Evolutionary conservation across 2,329 filamentous ascomycete species (phyloP).

Genomic region (Mariannaea sp.): DNA sequence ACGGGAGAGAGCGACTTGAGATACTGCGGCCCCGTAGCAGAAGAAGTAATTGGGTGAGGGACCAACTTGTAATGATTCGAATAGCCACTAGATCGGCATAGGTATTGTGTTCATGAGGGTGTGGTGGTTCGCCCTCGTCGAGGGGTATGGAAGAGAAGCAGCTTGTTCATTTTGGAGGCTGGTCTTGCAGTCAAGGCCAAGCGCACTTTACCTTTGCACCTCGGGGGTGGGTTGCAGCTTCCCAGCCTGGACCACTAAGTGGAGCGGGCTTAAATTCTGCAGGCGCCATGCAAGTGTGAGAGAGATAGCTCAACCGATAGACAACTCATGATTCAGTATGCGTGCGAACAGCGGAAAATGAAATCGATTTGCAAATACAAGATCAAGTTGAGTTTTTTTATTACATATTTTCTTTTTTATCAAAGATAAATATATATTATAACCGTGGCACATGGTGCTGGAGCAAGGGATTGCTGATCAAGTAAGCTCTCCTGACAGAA

Average conservation of each 20-base stretch:
- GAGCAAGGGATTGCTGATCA: no score
- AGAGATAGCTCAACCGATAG: background rate
- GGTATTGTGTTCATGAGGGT: no score
- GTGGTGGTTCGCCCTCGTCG: background rate
- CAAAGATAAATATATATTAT: no score
- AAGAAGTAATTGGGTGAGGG: background rate
- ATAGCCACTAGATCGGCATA: no score
- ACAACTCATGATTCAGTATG: no score
- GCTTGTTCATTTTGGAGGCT: background rate
- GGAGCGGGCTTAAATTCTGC: slow-evolving; percentile 18
- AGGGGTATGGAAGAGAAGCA: background rate
- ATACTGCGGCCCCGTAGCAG: background rate
- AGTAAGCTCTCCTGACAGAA: no score
- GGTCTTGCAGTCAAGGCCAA: slow-evolving; percentile 1
- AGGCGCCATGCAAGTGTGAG: background rate
- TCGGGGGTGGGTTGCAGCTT: background rate
- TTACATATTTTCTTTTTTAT: no score
- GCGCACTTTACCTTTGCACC: background rate
- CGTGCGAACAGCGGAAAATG: no score
- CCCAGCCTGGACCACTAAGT: slow-evolving; percentile 6
- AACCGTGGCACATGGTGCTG: no score
- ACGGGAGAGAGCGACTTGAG: background rate
- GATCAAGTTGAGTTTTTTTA: no score
- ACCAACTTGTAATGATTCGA: no score
- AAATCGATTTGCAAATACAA: no score